Evolutionary conservation across 805 yeast species (phyloP).

Genomic region (Yamadazyma philogaea): DNA sequence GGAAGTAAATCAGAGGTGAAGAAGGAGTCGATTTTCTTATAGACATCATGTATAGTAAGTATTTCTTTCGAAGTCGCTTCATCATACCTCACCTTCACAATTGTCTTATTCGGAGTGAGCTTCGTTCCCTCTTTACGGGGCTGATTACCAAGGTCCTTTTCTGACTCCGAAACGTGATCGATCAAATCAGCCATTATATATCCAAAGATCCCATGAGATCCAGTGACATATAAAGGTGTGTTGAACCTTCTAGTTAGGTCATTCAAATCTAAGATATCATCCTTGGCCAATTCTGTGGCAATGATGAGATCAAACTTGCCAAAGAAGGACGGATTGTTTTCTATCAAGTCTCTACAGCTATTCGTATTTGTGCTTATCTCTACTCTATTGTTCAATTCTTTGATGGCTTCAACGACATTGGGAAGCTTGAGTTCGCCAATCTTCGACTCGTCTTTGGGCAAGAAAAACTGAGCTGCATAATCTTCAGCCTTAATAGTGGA

Average conservation of each 20-base stretch:
- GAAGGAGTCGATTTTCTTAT: slow-evolving; percentile 32
- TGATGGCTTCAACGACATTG: slow-evolving; percentile 53
- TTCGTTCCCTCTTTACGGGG: slow-evolving; percentile 42
- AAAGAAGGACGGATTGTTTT: slow-evolving; percentile 36
- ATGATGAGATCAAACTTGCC: slow-evolving; percentile 65
- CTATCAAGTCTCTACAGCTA: slow-evolving; percentile 18
- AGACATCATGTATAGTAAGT: slow-evolving; percentile 37
- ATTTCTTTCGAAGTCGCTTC: slow-evolving; percentile 42
- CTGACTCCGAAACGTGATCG: slow-evolving; percentile 53
- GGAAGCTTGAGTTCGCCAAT: slow-evolving; percentile 57
- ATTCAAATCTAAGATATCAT: slow-evolving; percentile 49
- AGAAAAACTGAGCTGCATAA: slow-evolving; percentile 71
- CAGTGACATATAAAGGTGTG: slow-evolving; percentile 67
- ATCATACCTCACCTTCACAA: slow-evolving; percentile 28
- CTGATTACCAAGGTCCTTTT: slow-evolving; percentile 48
- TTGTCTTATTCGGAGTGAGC: slow-evolving; percentile 45
- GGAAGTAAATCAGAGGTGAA: slow-evolving; percentile 36
- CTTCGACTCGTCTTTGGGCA: slow-evolving; percentile 49
- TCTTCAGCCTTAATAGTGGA: slow-evolving; percentile 56
- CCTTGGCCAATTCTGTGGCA: slow-evolving; percentile 59
- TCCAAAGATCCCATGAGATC: slow-evolving; percentile 78
- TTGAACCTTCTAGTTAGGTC: slow-evolving; percentile 49
- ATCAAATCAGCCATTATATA: slow-evolving; percentile 78
- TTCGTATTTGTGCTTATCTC: slow-evolving; percentile 44
- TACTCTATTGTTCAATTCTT: slow-evolving; percentile 80